Evolutionary conservation across 2,329 filamentous ascomycete genomes (phyloP), one percentile per base, ranked within the genome.

Genomic region (Ophiosphaerella korrae): DNA sequence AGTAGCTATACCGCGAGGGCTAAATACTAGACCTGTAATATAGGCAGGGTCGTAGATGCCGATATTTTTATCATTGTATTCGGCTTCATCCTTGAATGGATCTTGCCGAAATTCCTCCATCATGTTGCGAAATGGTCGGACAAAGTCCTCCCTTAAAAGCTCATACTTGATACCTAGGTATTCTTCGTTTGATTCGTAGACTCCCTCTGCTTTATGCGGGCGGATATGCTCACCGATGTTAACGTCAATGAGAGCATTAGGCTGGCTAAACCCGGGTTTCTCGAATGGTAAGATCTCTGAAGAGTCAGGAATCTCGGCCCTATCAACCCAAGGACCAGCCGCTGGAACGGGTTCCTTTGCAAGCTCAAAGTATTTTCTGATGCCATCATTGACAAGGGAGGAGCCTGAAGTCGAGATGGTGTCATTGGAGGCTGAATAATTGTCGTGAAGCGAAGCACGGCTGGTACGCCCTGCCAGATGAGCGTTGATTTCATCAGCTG

Each of bases 151-250:
- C 2, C 92, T 82, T 7, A 91, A 78, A 1, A 96, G 81, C 3
- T 84, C 78, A 66, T 94, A 96, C 42, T 95, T 89, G 0, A 84
- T 82, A 29, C 84, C 77, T 0, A 96, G 77, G 50, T 96, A 96
- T 0, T 80, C 77, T 1, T 84, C 79, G 39, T 83, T 87, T 4
- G 78, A 84, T 0, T 73, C 56, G 78, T 87, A 93, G 0, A 85
- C 76, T 0, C 78, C 77, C 1, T 81, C 49, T 6, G 66, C 45
- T 53, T 59, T 62, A 68, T 74, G 67, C 9, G 64, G 64, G 3
- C 57, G 64, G 6, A 67, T 51, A 5, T 49, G 48, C 7, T 64
- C 53, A 3, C 53, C 43, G 3, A 63, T 29, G 12, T 66, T 53
- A 24, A 72, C 52, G n/a, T 66, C 54, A 24, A 72, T 53, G 7